Evolutionary conservation across 192 early-diverging fungal genomes (phyloP).

Genomic region (Backusella tuberculispora): DNA sequence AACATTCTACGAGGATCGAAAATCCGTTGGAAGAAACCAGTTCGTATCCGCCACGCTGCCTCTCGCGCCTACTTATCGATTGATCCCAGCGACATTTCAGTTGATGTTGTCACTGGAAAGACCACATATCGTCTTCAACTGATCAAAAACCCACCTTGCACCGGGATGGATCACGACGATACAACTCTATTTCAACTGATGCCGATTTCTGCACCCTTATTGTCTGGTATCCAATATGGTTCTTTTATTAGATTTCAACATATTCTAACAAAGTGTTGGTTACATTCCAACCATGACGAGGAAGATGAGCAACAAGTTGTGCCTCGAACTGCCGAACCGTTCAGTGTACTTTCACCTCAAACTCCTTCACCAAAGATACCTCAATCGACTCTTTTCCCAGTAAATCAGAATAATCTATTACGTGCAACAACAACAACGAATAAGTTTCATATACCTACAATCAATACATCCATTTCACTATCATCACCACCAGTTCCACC

Average conservation of each 20-base stretch:
- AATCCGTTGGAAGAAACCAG: slow-evolving; percentile 27
- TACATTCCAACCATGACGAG: slow-evolving; percentile 20
- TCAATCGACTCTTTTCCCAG: background rate
- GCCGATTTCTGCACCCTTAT: slow-evolving; percentile 12
- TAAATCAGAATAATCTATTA: background rate
- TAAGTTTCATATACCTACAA: background rate
- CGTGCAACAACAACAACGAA: background rate
- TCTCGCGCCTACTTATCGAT: slow-evolving; percentile 31
- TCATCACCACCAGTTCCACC: background rate
- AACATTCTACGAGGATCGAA: slow-evolving; percentile 15
- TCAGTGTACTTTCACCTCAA: background rate
- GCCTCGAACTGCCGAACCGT: background rate
- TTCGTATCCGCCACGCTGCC: slow-evolving; percentile 35
- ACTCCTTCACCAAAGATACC: background rate
- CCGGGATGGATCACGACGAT: slow-evolving; percentile 8
- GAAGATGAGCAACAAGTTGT: slow-evolving; percentile 11
- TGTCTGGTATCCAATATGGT: slow-evolving; percentile 21
- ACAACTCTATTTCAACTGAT: slow-evolving; percentile 25
- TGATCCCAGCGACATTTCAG: slow-evolving; percentile 29
- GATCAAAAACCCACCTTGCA: slow-evolving; percentile 21
- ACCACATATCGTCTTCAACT: slow-evolving; percentile 20
- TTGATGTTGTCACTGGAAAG: slow-evolving; percentile 22
- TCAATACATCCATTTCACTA: background rate
- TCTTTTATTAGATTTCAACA: slow-evolving; percentile 30
- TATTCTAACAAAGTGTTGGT: slow-evolving; percentile 25